phyloP scores from a whole-genome alignment of 345 rosid genomes.

The Durio zibethinus region DNA sequence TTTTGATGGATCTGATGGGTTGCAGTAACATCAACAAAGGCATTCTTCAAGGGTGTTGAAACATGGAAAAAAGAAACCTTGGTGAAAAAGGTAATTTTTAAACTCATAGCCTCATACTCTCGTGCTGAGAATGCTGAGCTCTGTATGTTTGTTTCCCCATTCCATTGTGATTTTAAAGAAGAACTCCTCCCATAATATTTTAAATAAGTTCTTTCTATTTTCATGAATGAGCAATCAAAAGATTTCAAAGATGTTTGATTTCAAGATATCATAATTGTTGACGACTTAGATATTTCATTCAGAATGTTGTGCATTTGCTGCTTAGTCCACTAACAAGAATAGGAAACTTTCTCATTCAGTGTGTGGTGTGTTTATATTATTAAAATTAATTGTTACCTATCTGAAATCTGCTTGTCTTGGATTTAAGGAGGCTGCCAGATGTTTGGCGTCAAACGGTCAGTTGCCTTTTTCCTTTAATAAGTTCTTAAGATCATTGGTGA shows the following conservation, averaged over 20 bases:
- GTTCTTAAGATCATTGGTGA: background rate
- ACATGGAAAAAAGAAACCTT: slow-evolving; percentile 79
- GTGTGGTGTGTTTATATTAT: background rate
- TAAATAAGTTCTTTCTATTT: background rate
- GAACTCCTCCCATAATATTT: background rate
- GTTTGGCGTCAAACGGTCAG: slow-evolving; percentile 47
- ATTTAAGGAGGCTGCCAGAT: slow-evolving; percentile 57
- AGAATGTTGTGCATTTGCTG: background rate
- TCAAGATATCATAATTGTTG: background rate
- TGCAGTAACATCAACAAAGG: slow-evolving; percentile 72
- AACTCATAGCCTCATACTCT: background rate
- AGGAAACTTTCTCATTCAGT: background rate
- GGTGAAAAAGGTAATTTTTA: slow-evolving; percentile 42
- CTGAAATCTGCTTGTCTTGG: slow-evolving; percentile 5
- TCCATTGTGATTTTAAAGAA: background rate
- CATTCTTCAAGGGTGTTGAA: slow-evolving; percentile 72
- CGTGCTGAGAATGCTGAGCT: background rate
- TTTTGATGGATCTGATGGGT: background rate
- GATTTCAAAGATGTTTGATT: background rate
- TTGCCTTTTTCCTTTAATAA: slow-evolving; percentile 13
- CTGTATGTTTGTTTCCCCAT: background rate
- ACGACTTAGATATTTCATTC: background rate
- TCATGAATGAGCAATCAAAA: background rate
- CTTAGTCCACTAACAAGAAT: background rate
- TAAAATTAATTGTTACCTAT: background rate